Base-by-base conservation (phyloP, 1,284 basidiomycete species). In the Mycena sp. region DNA sequence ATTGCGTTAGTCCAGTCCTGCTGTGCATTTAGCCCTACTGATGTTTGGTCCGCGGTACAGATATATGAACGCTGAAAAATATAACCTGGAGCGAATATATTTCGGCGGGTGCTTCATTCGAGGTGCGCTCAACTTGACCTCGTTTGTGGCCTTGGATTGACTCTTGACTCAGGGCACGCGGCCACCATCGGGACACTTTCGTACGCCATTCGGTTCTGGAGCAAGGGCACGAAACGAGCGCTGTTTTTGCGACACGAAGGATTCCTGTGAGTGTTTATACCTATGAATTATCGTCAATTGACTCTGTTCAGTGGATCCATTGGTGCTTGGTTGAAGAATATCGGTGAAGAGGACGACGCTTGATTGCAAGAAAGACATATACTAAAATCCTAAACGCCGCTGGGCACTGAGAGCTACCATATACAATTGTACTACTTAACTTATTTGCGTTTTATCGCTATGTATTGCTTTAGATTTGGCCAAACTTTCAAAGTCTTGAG, bases 31-130 rank as follows among this genome's bases (percentile, higher is more conserved):
- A 52, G 70, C 52, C 50, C 22, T 60, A 11, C 57, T 73, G 67
- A 63, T 69, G 1, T 46, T 34, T 61, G 59, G 46, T 52, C n/a
- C 22, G 38, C 34, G 48, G 39, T 8, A 67, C 81, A 97, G 96
- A 71, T 98, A 97, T 83, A 98, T 99, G 97, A 99, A 99, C 79
- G 98, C 98, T 62, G 98, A 99, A 82, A 99, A 99, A 86, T 98
- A 99, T 81, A 94, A 96, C 74, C 83, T 99, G 70, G 96, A 99
- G 78, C 91, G 95, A 78, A 99, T 99, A 76, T 99, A 99, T 85
- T 99, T 99, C 87, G 96, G 97, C 18, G 98, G 98, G 4, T 99
- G 95, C 83, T 99, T 99, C 83, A 99, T 99, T 81, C 91, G 98
- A 86, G 97, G 96, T 95, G 78, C n/a, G 79, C 72, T 38, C 39